phyloP scores from a whole-genome alignment of 1,284 basidiomycete species.

The Veloboletus limbatus region DNA sequence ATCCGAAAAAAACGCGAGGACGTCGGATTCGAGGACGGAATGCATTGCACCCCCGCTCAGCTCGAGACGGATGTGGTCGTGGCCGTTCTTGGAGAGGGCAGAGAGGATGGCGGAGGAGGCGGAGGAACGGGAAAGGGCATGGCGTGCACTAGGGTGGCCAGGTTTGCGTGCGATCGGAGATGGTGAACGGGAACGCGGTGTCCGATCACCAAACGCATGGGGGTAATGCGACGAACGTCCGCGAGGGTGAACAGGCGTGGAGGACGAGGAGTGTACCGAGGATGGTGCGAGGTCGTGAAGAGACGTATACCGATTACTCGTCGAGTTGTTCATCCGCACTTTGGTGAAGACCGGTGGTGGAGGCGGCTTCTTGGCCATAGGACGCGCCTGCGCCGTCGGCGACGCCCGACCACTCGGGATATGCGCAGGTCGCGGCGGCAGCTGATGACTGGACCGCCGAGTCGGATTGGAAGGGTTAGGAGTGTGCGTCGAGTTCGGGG shows the following conservation, averaged over 20 bases:
- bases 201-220: constrained; percentile 17
- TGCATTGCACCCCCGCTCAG: constrained; percentile 47
- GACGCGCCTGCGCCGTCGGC: constrained; percentile 29
- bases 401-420: constrained; percentile 29
- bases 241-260: constrained; percentile 28
- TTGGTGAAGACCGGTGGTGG: constrained; percentile 23
- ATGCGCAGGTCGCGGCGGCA: constrained; percentile 31
- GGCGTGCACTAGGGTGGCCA: constrained; percentile 33
- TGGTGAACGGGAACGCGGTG: constrained; percentile 43
- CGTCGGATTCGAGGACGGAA: constrained; percentile 61
- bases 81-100: constrained; percentile 57
- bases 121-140: constrained; percentile 38
- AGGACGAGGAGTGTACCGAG: constrained; percentile 28
- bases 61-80: constrained; percentile 62
- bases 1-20: constrained; percentile 55
- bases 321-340: constrained; percentile 28
- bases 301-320: constrained; percentile 21
- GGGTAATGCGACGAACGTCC: constrained; percentile 24
- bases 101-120: constrained; percentile 52
- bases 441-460: constrained; percentile 29
- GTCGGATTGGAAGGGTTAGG: constrained; percentile 21
- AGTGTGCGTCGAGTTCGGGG: constrained; percentile 30
- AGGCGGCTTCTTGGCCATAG: constrained; percentile 31
- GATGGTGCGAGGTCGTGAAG: constrained; percentile 20
- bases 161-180: constrained; percentile 44